Percentiles rank a stretch among this genome's conserved stretches.
Evolutionary conservation across 2,329 filamentous ascomycete genomes (phyloP).

Genomic region (Aspergillus sp.): DNA sequence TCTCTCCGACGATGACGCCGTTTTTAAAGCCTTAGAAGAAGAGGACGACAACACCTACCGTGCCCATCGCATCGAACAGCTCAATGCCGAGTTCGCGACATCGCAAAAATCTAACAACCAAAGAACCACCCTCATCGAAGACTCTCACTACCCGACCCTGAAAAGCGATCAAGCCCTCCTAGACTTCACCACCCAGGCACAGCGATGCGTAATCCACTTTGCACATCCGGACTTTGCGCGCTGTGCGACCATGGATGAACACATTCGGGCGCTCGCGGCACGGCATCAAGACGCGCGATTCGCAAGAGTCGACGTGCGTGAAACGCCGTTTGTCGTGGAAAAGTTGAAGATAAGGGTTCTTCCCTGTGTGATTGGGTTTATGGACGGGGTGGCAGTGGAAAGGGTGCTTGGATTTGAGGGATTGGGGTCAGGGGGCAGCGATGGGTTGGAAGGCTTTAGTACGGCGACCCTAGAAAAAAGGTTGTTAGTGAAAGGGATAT

Average conservation of each 20-base stretch:
- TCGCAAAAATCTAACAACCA: conserved; percentile 36
- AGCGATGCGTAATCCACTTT: conserved; percentile 62
- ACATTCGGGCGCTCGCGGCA: conserved; percentile 49
- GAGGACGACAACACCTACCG: conserved; percentile 57
- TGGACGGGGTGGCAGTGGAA: conserved; percentile 46
- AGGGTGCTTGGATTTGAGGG: conserved; percentile 51
- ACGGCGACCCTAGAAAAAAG: conserved; percentile 44
- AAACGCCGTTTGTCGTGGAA: conserved; percentile 49
- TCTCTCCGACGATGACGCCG: conserved; percentile 50
- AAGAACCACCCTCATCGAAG: conserved; percentile 23
- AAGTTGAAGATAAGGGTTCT: conserved; percentile 48
- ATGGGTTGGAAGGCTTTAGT: conserved; percentile 41
- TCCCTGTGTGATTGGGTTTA: conserved; percentile 51
- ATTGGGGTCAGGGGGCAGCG: conserved; percentile 36
- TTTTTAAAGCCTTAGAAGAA: conserved; percentile 57
- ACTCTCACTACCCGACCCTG: conserved; percentile 38
- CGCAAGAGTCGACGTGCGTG: conserved; percentile 46
- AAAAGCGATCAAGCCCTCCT: conserved; percentile 58
- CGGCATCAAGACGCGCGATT: conserved; percentile 45
- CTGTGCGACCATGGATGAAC: conserved; percentile 62
- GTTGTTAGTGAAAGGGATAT: conserved; percentile 40
- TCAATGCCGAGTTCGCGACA: conserved; percentile 57
- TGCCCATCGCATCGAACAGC: conserved; percentile 58
- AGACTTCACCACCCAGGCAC: conserved; percentile 59
- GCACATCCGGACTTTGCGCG: conserved; percentile 64